Conservation (phyloP, 768 basidiomycete species). For the Mrakia hoshinonis region DNA sequence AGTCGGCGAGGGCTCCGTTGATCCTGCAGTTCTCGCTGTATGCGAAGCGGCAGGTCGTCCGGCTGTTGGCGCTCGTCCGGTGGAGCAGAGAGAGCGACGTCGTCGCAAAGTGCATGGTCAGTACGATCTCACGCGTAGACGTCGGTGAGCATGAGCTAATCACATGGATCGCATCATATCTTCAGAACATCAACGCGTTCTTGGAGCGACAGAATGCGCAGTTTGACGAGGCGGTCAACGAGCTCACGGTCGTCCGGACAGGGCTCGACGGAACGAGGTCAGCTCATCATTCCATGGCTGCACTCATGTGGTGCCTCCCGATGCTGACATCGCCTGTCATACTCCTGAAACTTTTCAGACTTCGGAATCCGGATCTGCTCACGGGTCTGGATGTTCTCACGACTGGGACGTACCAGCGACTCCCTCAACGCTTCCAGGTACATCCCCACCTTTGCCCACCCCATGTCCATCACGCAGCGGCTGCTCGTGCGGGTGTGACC, state of each 20-base stretch:
- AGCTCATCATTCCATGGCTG: constrained; percentile 25
- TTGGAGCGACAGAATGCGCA: constrained; percentile 76
- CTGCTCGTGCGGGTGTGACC: neutral
- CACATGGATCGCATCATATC: neutral
- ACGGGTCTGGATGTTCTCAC: constrained; percentile 85
- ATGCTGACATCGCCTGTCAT: neutral
- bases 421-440: constrained; percentile 50
- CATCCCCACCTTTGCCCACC: neutral
- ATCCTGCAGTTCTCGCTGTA: constrained; percentile 85
- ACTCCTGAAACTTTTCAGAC: neutral
- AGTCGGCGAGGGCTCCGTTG: constrained; percentile 60
- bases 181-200: constrained; percentile 76
- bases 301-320: neutral
- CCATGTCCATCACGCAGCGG: neutral
- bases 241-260: constrained; percentile 58
- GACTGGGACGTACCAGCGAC: constrained; percentile 71
- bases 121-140: constrained; percentile 35
- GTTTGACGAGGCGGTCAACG: constrained; percentile 60
- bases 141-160: constrained; percentile 81
- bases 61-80: constrained; percentile 73
- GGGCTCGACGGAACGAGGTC: constrained; percentile 70
- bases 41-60: constrained; percentile 80
- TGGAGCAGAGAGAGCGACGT: constrained; percentile 61
- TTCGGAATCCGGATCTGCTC: constrained; percentile 85
- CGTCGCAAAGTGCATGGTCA: constrained; percentile 31